Evolutionary conservation across 805 yeast genomes (phyloP), one percentile per base, ranked within the genome.

Genomic region (Candida schatavii): DNA sequence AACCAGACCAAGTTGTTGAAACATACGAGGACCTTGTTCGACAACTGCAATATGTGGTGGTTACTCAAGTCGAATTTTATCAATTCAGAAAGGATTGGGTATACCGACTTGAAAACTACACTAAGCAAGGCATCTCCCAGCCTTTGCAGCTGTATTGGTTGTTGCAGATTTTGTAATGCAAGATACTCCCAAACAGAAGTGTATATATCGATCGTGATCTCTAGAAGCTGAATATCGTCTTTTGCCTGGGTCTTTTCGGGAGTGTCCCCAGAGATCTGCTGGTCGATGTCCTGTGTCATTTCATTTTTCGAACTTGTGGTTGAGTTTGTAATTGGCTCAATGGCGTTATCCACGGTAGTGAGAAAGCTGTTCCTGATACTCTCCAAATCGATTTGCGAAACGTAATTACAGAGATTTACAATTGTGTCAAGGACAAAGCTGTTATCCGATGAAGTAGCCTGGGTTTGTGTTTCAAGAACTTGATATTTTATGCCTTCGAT

Each of bases 1-100:
- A 82, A 62, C 89, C 90, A 83, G 31, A 78, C 58, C 40, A 84
- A 57, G 54, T 90, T 90, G 62, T 87, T 88, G 57, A 88, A 70
- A 6, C 86, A 81, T 11, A 79, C 72, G 37, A 87, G 63, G 5
- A 80, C 70, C 49, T 85, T 79, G 21, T 77, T 68, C 21, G 74
- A 63, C 45, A 82, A 74, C 34, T 73, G 50, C 3, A 68, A 47
- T 4, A 49, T 34, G 20, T 54, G 52, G 3, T 54, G 42, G 42
- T 62, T 52, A 2, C 26, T 39, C 9, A 51, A 70, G n/a, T 69
- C 64, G 46, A 62, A 71, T 34, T 51, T 51, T 30, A 67, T 55
- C 39, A 77, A 59, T 30, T 71, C 70, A 14, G 63, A 50, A 20
- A 82, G 64, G 14, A 61, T 41, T 33, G 62, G 54, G 27, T 47